Percentiles rank a stretch among this genome's conserved stretches.
Conservation (phyloP, 2,329 filamentous ascomycete species). For the Blastomyces gilchristii region DNA sequence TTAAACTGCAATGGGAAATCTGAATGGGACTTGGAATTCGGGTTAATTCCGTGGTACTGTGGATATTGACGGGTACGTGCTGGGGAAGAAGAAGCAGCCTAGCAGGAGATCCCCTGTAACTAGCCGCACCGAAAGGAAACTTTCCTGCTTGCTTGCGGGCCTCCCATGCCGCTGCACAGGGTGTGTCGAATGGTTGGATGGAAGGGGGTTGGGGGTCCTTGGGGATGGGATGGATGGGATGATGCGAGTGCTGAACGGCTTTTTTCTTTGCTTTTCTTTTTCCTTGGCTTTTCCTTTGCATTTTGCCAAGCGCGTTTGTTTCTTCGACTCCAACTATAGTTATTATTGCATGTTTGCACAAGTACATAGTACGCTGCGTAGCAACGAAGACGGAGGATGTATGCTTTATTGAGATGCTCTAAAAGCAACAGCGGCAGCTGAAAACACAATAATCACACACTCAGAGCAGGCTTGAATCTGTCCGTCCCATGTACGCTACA, state of each 20-base stretch:
- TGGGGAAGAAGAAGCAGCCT: not conserved
- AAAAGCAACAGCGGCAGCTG: not conserved
- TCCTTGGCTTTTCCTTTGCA: not conserved
- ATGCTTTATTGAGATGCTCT: not conserved
- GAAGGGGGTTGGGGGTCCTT: not conserved
- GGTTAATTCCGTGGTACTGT: not conserved
- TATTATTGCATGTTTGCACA: too few species aligned
- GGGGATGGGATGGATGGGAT: too few species aligned
- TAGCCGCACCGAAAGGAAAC: not conserved
- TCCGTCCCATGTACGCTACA: not conserved
- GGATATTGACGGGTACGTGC: not conserved
- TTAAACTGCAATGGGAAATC: too few species aligned
- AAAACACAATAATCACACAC: not conserved
- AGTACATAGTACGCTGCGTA: not conserved
- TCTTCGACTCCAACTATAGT: not conserved
- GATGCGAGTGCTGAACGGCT: constrained; percentile 3
- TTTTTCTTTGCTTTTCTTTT: not conserved
- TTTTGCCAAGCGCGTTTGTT: not conserved
- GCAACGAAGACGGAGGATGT: not conserved
- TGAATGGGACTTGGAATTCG: not conserved
- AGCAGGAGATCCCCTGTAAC: not conserved
- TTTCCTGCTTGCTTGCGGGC: not conserved
- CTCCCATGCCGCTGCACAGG: not conserved
- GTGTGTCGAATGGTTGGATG: not conserved
- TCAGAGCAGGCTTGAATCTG: not conserved